phyloP scores from a whole-genome alignment of 352 stramenopile genomes.

The Achlya hypogyna region DNA sequence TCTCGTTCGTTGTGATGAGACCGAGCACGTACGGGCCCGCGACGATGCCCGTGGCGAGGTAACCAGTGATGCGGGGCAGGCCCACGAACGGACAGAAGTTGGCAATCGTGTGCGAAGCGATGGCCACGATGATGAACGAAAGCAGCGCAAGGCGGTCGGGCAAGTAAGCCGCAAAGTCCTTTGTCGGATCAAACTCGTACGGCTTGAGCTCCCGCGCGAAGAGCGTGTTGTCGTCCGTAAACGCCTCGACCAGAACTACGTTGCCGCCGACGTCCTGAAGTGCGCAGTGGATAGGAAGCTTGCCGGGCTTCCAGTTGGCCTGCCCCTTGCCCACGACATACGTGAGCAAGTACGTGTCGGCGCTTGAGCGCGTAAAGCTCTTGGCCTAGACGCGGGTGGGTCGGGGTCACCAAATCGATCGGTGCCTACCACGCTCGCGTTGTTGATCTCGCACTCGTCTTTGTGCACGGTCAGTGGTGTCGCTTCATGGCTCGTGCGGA shows the following conservation, averaged over 20 bases:
- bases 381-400: conserved; percentile 21
- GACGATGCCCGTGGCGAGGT: conserved; percentile 53
- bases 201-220: conserved; percentile 55
- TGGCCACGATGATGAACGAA: conserved; percentile 47
- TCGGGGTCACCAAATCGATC: no score
- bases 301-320: conserved; percentile 44
- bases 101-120: conserved; percentile 51
- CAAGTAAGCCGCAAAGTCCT: conserved; percentile 31
- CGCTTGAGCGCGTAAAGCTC: conserved; percentile 39
- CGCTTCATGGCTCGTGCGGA: conserved; percentile 35
- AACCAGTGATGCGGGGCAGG: conserved; percentile 53
- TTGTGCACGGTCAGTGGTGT: conserved; percentile 31
- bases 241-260: conserved; percentile 37
- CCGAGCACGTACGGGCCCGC: conserved; percentile 57
- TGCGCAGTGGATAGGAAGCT: conserved; percentile 40
- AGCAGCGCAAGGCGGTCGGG: conserved; percentile 41
- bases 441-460: conserved; percentile 44
- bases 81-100: conserved; percentile 49
- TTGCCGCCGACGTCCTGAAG: conserved; percentile 46
- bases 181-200: conserved; percentile 40
- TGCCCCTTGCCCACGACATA: conserved; percentile 50
- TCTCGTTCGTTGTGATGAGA: conserved; percentile 35
- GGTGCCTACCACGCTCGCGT: conserved; percentile 33
- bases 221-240: conserved; percentile 57
- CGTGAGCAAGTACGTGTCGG: conserved; percentile 40